Base-by-base conservation (phyloP, 208 protist genomes). In the Leishmania martiniquensis region DNA sequence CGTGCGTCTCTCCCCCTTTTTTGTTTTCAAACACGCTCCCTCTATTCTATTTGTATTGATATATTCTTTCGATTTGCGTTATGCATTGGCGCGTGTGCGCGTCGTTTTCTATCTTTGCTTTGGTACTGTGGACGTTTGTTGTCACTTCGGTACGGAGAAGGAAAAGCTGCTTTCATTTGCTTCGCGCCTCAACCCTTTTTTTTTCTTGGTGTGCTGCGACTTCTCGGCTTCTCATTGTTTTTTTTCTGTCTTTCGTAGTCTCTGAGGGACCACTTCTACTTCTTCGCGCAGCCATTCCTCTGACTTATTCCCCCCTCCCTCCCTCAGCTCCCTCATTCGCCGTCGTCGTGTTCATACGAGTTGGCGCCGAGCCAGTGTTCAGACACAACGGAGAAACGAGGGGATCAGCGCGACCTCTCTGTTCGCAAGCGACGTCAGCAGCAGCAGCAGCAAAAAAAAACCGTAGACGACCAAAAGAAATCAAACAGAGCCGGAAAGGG, bases 11-110 rank as follows among this genome's bases (percentile, higher is more conserved):
- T 72, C 60, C 34, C 29, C n/a, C 9, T 52, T 37, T 37, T 63
- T 47, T 42, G 22, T 72, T 29, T 72, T 78, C n/a, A n/a, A n/a
- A n/a, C n/a, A n/a, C n/a, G n/a, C n/a, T n/a, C n/a, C 45, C 32
- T 62, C 37, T 44, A 13, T 44, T 25, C 32, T 34, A 17, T 57
- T 9, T 70, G 7, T 45, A 22, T 74, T 45, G 59, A 15, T 54
- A 7, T 71, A 69, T 77, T 55, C 75, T 74, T 66, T 60, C 59
- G 67, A 55, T 42, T 39, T 80, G 4, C 29, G 15, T 77, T 44
- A n/a, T n/a, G 76, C 1, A 15, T 29, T 62, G 55, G n/a, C 47
- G 5, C 9, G 29, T 37, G 29, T 32, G 45, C 55, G 4, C 34
- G 45, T 49, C n/a, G 9, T 66, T 69, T 22, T 51, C 22, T 78